Base-by-base conservation (phyloP, 805 yeast genomes). In the Starmera amethionina region DNA sequence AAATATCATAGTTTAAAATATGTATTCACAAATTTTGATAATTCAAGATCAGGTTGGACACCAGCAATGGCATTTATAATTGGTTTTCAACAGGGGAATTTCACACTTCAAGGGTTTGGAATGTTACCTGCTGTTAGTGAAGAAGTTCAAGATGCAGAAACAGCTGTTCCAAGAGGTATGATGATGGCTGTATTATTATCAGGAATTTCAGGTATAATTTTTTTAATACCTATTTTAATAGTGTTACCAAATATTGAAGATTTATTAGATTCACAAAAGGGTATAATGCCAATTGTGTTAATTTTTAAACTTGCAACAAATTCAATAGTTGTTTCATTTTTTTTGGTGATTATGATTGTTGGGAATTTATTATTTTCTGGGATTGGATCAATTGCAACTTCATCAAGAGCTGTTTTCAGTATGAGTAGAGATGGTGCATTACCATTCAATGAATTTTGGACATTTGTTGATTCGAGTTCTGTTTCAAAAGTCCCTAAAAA, bases 351-450 rank as follows among this genome's bases (percentile, higher is more conserved):
- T 5, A 63, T 83, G 55, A 71, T 82, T 42, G 65, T 77, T 36
- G 93, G 85, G 0, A 82, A 87, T 15, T 73, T 79, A 22, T 52
- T 82, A 9, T 84, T 84, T 58, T 87, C 86, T 30, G 82, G 88
- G 3, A 77, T 85, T 38, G 89, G 94, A 4, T 73, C 90, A 1
- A 67, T 82, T 30, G 84, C 93, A 1, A 81, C 94, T 0, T 83
- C 88, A 3, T 82, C 93, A 3, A 72, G 94, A 68, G 73, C 81
- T n/a, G 83, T 87, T 0, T 84, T 75, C 55, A 82, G 86, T 22
- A 78, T 85, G 62, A 86, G 90, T 39, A 72, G 95, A 62, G 95
- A 85, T 56, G 84, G 79, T 31, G 95, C 88, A 0, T 59, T 85
- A 35, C 94, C 94, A 2, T 73, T 66, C 49, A 72, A 75, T 41